Conservation (phyloP, 2,329 filamentous ascomycete species). For the Trichoderma semiorbis region DNA sequence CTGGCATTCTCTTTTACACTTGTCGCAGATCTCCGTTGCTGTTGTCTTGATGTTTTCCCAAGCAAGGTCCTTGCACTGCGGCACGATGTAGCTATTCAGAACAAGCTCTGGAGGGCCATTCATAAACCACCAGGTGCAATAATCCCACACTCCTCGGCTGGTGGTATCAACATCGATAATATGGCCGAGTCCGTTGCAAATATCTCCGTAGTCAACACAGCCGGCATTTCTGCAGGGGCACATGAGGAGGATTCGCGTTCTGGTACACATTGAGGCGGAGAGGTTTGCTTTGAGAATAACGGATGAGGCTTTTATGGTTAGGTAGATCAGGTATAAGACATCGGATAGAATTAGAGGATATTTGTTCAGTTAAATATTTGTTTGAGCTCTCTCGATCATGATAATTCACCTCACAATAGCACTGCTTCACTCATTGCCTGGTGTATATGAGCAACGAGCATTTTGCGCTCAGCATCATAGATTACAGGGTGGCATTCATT, state of each 20-base stretch:
- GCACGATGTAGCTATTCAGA: constrained; percentile 27
- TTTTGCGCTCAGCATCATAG: background rate
- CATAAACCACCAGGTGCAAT: constrained; percentile 28
- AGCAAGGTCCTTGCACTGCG: constrained; percentile 24
- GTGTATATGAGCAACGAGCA: background rate
- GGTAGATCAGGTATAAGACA: background rate
- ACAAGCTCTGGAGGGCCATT: constrained; percentile 28
- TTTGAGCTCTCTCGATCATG: background rate
- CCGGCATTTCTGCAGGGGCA: constrained; percentile 26
- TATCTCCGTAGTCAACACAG: constrained; percentile 21
- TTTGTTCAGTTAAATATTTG: background rate
- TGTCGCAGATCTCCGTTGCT: constrained; percentile 15
- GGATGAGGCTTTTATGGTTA: background rate
- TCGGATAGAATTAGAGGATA: background rate
- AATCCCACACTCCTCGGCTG: constrained; percentile 26
- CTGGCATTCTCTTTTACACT: constrained; percentile 21
- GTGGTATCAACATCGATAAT: constrained; percentile 22
- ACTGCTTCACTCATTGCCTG: background rate
- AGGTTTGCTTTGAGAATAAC: background rate
- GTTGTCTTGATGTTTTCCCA: constrained; percentile 23
- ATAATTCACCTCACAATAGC: background rate
- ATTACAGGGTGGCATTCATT: background rate
- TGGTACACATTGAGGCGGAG: constrained; percentile 27
- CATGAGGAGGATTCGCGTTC: constrained; percentile 24
- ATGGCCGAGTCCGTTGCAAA: constrained; percentile 25